phyloP scores from a whole-genome alignment of 2,329 filamentous ascomycete genomes.

The Pseudogymnoascus sp. region DNA sequence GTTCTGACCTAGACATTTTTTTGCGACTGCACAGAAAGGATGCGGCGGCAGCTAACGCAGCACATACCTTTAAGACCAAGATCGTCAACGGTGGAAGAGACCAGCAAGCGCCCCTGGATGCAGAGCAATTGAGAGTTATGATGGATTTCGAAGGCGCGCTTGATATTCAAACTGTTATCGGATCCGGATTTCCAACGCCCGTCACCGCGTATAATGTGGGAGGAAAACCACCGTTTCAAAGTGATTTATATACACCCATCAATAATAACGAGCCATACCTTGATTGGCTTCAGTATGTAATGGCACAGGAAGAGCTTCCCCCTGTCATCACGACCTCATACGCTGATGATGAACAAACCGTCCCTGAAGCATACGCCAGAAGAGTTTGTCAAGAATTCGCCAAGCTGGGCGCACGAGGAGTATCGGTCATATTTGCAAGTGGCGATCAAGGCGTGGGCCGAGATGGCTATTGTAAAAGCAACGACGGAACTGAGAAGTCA shows the following conservation, averaged over 20 bases:
- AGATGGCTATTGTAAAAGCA: conserved; percentile 41
- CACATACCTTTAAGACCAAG: background rate
- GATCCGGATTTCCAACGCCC: conserved; percentile 45
- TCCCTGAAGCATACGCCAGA: conserved; percentile 44
- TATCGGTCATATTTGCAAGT: conserved; percentile 42
- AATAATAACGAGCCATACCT: conserved; percentile 50
- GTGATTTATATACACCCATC: conserved; percentile 30
- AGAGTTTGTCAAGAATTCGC: conserved; percentile 47
- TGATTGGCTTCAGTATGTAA: conserved; percentile 44
- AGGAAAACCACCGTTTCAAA: conserved; percentile 45
- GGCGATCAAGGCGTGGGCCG: conserved; percentile 45
- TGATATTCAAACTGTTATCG: conserved; percentile 48
- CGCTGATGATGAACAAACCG: conserved; percentile 49
- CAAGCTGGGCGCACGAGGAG: conserved; percentile 45
- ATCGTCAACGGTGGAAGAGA: background rate
- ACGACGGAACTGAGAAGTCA: conserved; percentile 47
- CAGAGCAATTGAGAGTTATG: conserved; percentile 19
- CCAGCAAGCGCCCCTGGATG: background rate
- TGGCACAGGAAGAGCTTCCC: conserved; percentile 41
- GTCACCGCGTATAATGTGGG: conserved; percentile 48
- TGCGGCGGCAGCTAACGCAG: background rate
- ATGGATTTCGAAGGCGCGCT: conserved; percentile 44
- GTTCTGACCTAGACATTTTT: background rate
- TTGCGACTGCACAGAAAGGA: background rate
- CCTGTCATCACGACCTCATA: conserved; percentile 52